These are phyloP conservation scores for Penicillium samsonianum DNA, from an alignment of 495 filamentous ascomycete species.

Conservation along the genomic window DNA sequence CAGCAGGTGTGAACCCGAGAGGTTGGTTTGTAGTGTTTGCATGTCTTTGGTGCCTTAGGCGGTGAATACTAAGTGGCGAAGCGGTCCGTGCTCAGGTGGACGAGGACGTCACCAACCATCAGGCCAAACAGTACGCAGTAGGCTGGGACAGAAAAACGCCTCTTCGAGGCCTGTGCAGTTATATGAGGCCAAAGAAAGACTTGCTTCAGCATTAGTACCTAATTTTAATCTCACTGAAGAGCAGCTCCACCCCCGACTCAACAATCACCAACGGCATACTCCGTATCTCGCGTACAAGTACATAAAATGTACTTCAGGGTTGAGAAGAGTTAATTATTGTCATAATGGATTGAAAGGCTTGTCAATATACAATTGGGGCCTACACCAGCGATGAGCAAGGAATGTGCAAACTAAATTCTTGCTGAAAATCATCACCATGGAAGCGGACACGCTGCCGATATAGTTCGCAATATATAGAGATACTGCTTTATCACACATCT, in stretches of 20 bases:
- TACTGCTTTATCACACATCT: neutral
- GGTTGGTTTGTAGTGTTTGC: neutral
- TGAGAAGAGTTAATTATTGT: too few relatives aligned
- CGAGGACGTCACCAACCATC: neutral
- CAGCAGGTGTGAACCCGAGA: neutral
- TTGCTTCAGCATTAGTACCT: neutral
- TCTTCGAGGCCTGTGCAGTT: neutral
- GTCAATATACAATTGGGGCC: too few relatives aligned
- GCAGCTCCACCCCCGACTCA: neutral
- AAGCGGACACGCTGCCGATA: neutral
- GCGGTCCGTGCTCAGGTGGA: neutral
- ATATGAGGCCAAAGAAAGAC: neutral
- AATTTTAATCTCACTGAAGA: neutral
- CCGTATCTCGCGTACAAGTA: neutral
- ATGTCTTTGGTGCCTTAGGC: neutral
- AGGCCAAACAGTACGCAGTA: neutral
- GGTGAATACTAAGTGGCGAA: neutral
- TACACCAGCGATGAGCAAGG: too few relatives aligned
- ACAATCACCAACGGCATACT: neutral
- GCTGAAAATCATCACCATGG: neutral
- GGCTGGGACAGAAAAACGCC: neutral
- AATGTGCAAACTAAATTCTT: too few relatives aligned
- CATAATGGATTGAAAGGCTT: too few relatives aligned
- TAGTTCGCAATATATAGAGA: neutral
- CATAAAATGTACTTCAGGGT: too few relatives aligned